A percentile compares a stretch with the other conserved stretches of the same genome.
These are phyloP conservation scores for Tolypocladium ophioglossoides DNA, from an alignment of 2,329 filamentous ascomycete genomes.

Conservation along the genomic window DNA sequence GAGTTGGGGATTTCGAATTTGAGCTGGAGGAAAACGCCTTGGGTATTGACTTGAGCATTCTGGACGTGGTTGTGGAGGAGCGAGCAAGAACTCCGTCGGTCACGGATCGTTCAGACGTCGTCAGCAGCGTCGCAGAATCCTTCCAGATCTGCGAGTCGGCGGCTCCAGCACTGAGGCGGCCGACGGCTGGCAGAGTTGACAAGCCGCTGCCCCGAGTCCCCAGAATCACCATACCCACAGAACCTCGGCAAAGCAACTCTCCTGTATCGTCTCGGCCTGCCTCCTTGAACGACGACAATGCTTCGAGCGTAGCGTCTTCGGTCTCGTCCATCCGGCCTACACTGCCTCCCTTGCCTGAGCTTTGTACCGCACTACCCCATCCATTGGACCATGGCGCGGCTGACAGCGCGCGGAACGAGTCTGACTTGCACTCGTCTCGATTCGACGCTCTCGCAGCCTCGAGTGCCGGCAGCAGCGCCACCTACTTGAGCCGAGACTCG, in stretches of 20 bases:
- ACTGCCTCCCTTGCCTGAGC: conserved; percentile 46
- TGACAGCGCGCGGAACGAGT: conserved; percentile 35
- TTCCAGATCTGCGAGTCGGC: conserved; percentile 24
- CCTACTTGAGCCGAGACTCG: conserved; percentile 70
- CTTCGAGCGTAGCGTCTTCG: conserved; percentile 34
- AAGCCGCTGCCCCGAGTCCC: conserved; percentile 62
- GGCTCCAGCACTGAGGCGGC: conserved; percentile 25
- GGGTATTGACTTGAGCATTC: conserved; percentile 42
- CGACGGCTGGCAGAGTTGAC: conserved; percentile 39
- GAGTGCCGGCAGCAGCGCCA: conserved; percentile 68
- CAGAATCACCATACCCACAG: conserved; percentile 33
- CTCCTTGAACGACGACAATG: conserved; percentile 29
- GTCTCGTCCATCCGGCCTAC: conserved; percentile 35
- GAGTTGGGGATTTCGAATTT: conserved; percentile 84
- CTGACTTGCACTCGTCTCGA: conserved; percentile 43
- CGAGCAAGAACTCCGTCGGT: conserved; percentile 19
- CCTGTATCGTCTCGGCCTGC: conserved; percentile 30
- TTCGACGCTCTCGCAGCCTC: conserved; percentile 65
- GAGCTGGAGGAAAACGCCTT: conserved; percentile 53
- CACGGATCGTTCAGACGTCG: conserved; percentile 23
- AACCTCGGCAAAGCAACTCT: conserved; percentile 19
- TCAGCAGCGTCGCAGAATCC: conserved; percentile 29
- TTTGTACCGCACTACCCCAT: conserved; percentile 37
- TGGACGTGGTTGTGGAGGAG: conserved; percentile 31
- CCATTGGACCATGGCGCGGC: conserved; percentile 35